phyloP scores from a whole-genome alignment of 2,329 filamentous ascomycete species.

The Colletotrichum cereale region DNA sequence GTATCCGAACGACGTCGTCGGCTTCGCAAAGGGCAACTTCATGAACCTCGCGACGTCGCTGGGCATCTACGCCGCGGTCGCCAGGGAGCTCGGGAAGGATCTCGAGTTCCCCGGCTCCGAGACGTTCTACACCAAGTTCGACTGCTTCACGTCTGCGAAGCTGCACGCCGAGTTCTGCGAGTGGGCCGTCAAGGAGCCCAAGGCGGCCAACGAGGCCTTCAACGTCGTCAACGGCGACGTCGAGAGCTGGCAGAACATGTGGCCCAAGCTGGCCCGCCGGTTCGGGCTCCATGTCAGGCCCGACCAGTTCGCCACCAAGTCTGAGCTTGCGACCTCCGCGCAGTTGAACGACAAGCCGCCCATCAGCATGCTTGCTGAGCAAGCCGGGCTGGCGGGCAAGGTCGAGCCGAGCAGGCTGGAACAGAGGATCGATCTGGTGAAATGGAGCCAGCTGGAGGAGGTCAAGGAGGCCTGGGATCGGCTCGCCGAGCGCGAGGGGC shows the following conservation, averaged over 20 bases:
- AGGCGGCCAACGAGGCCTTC: conserved; percentile 55
- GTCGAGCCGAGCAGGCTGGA: conserved; percentile 49
- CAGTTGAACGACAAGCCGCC: conserved; percentile 47
- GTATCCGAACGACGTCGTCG: conserved; percentile 51
- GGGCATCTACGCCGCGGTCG: conserved; percentile 56
- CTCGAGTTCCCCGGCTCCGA: conserved; percentile 52
- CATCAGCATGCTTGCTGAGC: conserved; percentile 46
- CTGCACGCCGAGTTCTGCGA: conserved; percentile 53
- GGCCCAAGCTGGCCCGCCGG: conserved; percentile 53
- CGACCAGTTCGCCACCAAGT: conserved; percentile 46
- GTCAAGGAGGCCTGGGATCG: conserved; percentile 55
- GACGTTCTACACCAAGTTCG: conserved; percentile 51
- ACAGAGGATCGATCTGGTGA: conserved; percentile 54
- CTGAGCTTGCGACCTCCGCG: conserved; percentile 37
- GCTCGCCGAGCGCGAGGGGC: conserved; percentile 52
- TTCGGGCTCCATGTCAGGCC: conserved; percentile 51
- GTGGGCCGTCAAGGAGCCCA: conserved; percentile 48
- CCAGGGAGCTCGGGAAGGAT: conserved; percentile 50
- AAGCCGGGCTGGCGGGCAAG: conserved; percentile 46
- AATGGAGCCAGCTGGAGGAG: conserved; percentile 55
- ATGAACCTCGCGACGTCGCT: conserved; percentile 57
- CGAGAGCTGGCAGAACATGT: conserved; percentile 40
- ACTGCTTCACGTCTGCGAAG: conserved; percentile 49
- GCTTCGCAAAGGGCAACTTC: conserved; percentile 50
- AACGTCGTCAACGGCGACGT: conserved; percentile 47